A percentile compares a stretch with the other conserved stretches of the same genome.
phyloP scores from a whole-genome alignment of 1,139 yeast genomes.

The Wickerhamiella pararugosa region DNA sequence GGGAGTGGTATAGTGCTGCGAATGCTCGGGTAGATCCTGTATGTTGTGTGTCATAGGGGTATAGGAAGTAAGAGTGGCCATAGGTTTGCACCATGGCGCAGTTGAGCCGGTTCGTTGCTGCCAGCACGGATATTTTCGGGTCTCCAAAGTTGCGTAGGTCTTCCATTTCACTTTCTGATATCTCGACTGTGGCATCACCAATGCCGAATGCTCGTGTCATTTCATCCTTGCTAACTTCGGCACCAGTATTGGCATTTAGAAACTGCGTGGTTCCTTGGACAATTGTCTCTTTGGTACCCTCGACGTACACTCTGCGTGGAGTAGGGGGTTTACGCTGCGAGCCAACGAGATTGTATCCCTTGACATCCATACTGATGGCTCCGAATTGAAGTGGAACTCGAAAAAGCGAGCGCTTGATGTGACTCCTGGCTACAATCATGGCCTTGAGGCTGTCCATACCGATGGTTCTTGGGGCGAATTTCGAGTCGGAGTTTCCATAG shows the following conservation, averaged over 20 bases:
- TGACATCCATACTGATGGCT: slow-evolving; percentile 41
- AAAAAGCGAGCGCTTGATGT: slow-evolving; percentile 48
- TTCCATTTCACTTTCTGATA: slow-evolving; percentile 27
- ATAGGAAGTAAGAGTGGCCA: slow-evolving; percentile 43
- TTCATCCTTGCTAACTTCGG: slow-evolving; percentile 27
- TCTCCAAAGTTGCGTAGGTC: slow-evolving; percentile 23
- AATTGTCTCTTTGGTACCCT: slow-evolving; percentile 36
- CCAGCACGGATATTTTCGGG: slow-evolving; percentile 42
- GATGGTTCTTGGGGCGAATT: slow-evolving; percentile 10
- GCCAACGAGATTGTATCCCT: slow-evolving; percentile 52
- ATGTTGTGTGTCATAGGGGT: slow-evolving; percentile 41
- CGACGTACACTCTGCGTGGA: slow-evolving; percentile 35
- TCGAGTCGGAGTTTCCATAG: slow-evolving; percentile 26
- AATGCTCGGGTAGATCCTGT: slow-evolving; percentile 55
- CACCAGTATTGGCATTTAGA: slow-evolving; percentile 31
- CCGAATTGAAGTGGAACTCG: slow-evolving; percentile 41
- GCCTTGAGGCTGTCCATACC: slow-evolving; percentile 29
- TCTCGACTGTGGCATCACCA: slow-evolving; percentile 30
- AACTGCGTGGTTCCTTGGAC: slow-evolving; percentile 37
- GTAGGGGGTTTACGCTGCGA: slow-evolving; percentile 35
- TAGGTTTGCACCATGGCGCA: slow-evolving; percentile 35
- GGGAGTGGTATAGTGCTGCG: slow-evolving; percentile 48
- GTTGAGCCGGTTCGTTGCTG: slow-evolving; percentile 20
- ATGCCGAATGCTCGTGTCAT: slow-evolving; percentile 28
- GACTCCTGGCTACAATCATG: slow-evolving; percentile 40